phyloP scores from a whole-genome alignment of 176 grass and related monocot genomes.

The Echinochloa phyllopogon region DNA sequence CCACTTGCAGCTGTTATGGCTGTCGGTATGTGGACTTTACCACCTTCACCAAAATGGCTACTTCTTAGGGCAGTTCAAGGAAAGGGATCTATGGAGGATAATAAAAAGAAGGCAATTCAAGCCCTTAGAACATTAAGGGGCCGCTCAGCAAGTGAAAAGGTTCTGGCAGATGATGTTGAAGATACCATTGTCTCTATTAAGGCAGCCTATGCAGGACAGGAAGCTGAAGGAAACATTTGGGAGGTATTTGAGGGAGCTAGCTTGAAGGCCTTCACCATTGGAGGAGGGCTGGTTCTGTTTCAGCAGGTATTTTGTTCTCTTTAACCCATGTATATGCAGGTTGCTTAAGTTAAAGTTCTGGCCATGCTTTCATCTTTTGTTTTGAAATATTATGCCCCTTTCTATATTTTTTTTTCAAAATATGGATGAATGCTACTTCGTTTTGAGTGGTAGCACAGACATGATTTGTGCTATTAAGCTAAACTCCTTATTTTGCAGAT shows the following conservation, averaged over 20 bases:
- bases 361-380: not conserved
- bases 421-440: not conserved
- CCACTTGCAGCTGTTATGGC: slow-evolving; percentile 86
- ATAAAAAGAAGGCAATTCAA: slow-evolving; percentile 76
- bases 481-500: slow-evolving; percentile 70
- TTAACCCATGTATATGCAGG: slow-evolving; percentile 24
- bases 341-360: slow-evolving; percentile 23
- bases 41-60: slow-evolving; percentile 88
- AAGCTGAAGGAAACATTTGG: slow-evolving; percentile 74
- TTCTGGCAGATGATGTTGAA: slow-evolving; percentile 71
- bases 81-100: slow-evolving; percentile 67
- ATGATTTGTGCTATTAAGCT: slow-evolving; percentile 35
- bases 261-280: slow-evolving; percentile 96
- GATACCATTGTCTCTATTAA: slow-evolving; percentile 77
- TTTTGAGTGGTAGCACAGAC: slow-evolving; percentile 19
- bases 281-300: slow-evolving; percentile 94
- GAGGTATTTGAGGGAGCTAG: slow-evolving; percentile 85
- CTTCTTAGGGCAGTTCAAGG: slow-evolving; percentile 91
- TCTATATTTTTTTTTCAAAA: slow-evolving; percentile 3
- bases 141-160: slow-evolving; percentile 57
- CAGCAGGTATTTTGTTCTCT: slow-evolving; percentile 70
- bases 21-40: slow-evolving; percentile 77
- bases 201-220: slow-evolving; percentile 74
- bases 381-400: slow-evolving; percentile 1
- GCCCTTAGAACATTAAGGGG: slow-evolving; percentile 74